A percentile compares a stretch with the other conserved stretches of the same genome.
Conservation (phyloP, 495 filamentous ascomycete species). For the Apiosordaria backusii region DNA sequence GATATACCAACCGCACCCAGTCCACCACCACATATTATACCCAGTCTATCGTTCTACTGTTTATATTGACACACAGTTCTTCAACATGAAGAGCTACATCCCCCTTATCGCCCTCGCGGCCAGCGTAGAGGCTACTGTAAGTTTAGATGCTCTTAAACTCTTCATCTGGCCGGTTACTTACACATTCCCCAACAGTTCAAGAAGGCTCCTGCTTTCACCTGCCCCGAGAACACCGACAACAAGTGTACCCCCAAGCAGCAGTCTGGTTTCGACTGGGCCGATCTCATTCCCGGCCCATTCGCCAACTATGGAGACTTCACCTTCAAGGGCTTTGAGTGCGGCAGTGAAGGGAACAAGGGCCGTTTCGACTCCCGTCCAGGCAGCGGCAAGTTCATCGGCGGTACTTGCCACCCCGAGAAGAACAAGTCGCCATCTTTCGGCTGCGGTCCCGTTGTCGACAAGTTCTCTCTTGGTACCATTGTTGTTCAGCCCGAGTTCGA, state of each 20-base stretch:
- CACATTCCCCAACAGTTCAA: slow-evolving; percentile 46
- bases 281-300: slow-evolving; percentile 61
- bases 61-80: slow-evolving; percentile 13
- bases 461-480: slow-evolving; percentile 72
- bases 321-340: slow-evolving; percentile 69
- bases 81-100: slow-evolving; percentile 49
- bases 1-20: slow-evolving; percentile 8
- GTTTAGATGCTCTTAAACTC: slow-evolving; percentile 14
- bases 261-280: slow-evolving; percentile 66
- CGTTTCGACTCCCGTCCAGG: slow-evolving; percentile 45
- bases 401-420: slow-evolving; percentile 48
- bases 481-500: slow-evolving; percentile 69
- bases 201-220: slow-evolving; percentile 57
- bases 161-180: slow-evolving; percentile 17
- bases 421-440: slow-evolving; percentile 56
- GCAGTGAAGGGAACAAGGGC: slow-evolving; percentile 51
- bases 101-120: slow-evolving; percentile 55
- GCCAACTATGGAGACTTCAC: slow-evolving; percentile 63
- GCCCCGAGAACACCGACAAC: slow-evolving; percentile 73
- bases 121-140: slow-evolving; percentile 55
- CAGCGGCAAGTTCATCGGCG: slow-evolving; percentile 61
- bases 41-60: slow-evolving; percentile 20
- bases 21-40: not conserved
- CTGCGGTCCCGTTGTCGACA: slow-evolving; percentile 48
- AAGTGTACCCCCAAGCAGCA: slow-evolving; percentile 64